A percentile compares a stretch with the other conserved stretches of the same genome.
Conservation (phyloP, 805 yeast genomes). For the Myxozyma udenii region DNA sequence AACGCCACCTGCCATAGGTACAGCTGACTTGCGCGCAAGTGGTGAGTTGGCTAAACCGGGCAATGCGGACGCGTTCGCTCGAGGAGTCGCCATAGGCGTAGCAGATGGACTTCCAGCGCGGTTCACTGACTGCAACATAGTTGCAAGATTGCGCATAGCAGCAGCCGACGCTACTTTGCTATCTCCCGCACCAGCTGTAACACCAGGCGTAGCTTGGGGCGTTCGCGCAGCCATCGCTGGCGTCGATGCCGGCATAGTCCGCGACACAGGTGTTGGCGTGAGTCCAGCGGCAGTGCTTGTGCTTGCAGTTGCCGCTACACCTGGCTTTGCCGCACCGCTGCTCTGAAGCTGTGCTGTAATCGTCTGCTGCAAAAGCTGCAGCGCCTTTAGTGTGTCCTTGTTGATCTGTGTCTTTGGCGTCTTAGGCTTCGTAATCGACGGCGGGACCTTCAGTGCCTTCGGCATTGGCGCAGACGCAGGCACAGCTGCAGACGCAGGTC, state of each 20-base stretch:
- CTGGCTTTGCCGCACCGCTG: slow-evolving; percentile 7
- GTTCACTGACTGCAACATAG: neutral
- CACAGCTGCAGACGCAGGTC: neutral
- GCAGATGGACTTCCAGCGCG: too few relatives aligned
- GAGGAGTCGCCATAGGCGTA: neutral
- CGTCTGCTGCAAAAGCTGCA: slow-evolving; percentile 82
- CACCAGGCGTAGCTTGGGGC: neutral
- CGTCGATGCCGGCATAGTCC: neutral
- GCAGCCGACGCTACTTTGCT: neutral
- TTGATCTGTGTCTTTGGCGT: slow-evolving; percentile 18
- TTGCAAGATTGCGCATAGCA: neutral
- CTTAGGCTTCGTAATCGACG: slow-evolving; percentile 22
- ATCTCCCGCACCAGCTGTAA: neutral
- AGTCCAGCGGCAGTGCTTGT: slow-evolving; percentile 2
- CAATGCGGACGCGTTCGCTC: too few relatives aligned
- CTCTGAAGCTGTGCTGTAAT: slow-evolving; percentile 75
- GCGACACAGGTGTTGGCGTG: neutral
- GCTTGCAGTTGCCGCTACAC: slow-evolving; percentile 2
- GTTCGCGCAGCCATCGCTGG: neutral
- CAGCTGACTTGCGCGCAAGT: neutral
- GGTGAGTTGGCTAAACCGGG: neutral
- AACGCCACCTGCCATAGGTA: neutral
- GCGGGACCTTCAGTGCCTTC: slow-evolving; percentile 13
- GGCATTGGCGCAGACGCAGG: slow-evolving; percentile 6
- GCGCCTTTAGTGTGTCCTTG: slow-evolving; percentile 66